Base-by-base conservation (phyloP, 345 rosid species). In the Schrenkiella parvula region DNA sequence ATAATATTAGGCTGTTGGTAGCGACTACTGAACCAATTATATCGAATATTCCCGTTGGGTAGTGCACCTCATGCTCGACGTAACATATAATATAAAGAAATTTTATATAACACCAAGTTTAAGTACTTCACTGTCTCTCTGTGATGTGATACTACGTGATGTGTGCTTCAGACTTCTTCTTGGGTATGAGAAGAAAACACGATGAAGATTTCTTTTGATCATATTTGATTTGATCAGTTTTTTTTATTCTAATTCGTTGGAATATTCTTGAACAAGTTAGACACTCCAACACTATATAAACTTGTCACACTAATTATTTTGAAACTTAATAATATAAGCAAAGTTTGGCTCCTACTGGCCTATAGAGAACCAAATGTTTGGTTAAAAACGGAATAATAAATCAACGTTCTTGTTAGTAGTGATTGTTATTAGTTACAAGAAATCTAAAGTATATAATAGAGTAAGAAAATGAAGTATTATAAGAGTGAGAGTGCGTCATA, bases 31-130 rank as follows among this genome's bases (percentile, higher is more conserved):
- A 52, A 41, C 50, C 56, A 51, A 44, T 32, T 51, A 61, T 11
- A 39, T 15, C 21, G 79, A 75, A 75, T 75, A 75, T 75, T 75
- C 74, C 58, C 70, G 50, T 75, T 53, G 74, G 47, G 57, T 75
- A 60, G 68, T 75, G 63, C 79, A 60, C 32, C 64, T 75, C 73
- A 68, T 66, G 61, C 28, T 66, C 78, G 72, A 66, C 72, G 72
- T 66, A 19, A 56, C 35, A 68, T 59, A 48, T 38, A 22, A 29
- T 25, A 63, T 37, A 28, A 25, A 11, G n/a, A 4, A 14, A 10
- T 15, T 32, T 31, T 22, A 46, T n/a, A 32, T 23, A 57, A 44
- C 1, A 13, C 65, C 21, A 1, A 50, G 12, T 63, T 32, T 23
- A 23, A 4, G 6, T 46, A 64, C 54, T 50, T 5, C 54, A 58